Evolutionary conservation across 805 yeast genomes (phyloP).

Genomic region (Candida rishiriensis): DNA sequence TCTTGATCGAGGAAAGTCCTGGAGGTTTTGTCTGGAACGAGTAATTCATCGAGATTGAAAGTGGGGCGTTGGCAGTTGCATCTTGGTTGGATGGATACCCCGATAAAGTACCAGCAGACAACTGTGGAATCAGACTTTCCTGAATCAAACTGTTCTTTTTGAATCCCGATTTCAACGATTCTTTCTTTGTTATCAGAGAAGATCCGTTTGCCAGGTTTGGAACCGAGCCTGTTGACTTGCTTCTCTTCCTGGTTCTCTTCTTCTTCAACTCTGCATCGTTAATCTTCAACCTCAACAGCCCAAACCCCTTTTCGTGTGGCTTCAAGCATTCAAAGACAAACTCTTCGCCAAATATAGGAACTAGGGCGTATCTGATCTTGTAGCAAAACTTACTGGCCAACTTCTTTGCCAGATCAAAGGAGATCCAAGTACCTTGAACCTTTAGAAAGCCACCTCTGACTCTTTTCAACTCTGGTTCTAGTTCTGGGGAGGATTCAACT

Average conservation of each 20-base stretch:
- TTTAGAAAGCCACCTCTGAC: slow-evolving; percentile 88
- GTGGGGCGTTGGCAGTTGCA: background rate
- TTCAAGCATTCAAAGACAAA: slow-evolving; percentile 59
- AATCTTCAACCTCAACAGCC: slow-evolving; percentile 46
- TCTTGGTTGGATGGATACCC: no score
- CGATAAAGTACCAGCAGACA: background rate
- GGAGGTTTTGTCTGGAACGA: no score
- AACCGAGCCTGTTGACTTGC: slow-evolving; percentile 6
- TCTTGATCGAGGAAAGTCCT: no score
- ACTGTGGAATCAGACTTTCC: background rate
- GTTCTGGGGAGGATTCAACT: slow-evolving; percentile 60
- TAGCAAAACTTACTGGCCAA: slow-evolving; percentile 75
- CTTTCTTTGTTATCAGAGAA: background rate
- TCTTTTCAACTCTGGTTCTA: slow-evolving; percentile 59
- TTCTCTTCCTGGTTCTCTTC: slow-evolving; percentile 18
- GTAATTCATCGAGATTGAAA: background rate
- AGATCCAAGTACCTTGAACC: slow-evolving; percentile 94
- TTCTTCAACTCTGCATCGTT: slow-evolving; percentile 25
- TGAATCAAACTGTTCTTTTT: no score
- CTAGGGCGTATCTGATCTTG: slow-evolving; percentile 66
- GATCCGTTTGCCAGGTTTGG: no score
- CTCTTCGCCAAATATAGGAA: slow-evolving; percentile 73
- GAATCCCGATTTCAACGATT: background rate
- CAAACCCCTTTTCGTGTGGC: slow-evolving; percentile 61
- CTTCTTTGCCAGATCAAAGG: slow-evolving; percentile 59